Base-by-base conservation (phyloP, 2,329 filamentous ascomycete genomes). In the Apiospora rasikravindrae region DNA sequence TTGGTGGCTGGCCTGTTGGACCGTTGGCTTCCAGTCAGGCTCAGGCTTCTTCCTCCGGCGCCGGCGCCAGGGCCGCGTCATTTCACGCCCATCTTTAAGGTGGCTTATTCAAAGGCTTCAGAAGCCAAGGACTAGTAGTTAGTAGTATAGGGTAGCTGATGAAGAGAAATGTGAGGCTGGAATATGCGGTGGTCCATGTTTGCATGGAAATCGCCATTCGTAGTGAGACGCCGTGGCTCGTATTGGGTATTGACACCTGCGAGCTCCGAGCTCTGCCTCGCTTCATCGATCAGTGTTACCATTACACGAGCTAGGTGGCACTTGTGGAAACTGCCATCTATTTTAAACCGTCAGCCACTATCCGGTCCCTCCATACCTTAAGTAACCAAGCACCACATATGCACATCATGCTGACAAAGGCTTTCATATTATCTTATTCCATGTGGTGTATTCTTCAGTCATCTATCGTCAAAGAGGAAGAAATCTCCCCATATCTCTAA, bases 41-140 rank as follows among this genome's bases (percentile, higher is more conserved):
- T 33, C 51, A 33, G 16, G 26, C 19, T 37, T 37, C 29, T 37
- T 37, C 53, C 26, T 16, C 53, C 51, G 51, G 24, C 51, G 14
- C 53, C 53, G 53, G 11, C 29, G 24, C 53, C 53, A 61, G 53
- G 57, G 57, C 57, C 57, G 33, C 57, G 57, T 64, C 57, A 64
- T 64, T 40, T 10, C 40, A 40, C 33, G 33, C 22, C 33, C 22
- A 53, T 61, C 8, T n/a, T 40, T 13, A 2, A 47, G 29, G 29
- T 61, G 26, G 53, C 33, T 64, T 64, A 13, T 33, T 40, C 29
- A 11, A 22, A 61, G 51, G 51, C 51, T 29, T 57, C 51, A 33
- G 53, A 61, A 61, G 29, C 29, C 53, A 33, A 37, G 51, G 16
- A 22, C 53, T 61, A 61, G 16, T 33, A n/a, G 29, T n/a, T 19